phyloP scores from a whole-genome alignment of 441 rosid species.

The Pelargonium cotyledonis region DNA sequence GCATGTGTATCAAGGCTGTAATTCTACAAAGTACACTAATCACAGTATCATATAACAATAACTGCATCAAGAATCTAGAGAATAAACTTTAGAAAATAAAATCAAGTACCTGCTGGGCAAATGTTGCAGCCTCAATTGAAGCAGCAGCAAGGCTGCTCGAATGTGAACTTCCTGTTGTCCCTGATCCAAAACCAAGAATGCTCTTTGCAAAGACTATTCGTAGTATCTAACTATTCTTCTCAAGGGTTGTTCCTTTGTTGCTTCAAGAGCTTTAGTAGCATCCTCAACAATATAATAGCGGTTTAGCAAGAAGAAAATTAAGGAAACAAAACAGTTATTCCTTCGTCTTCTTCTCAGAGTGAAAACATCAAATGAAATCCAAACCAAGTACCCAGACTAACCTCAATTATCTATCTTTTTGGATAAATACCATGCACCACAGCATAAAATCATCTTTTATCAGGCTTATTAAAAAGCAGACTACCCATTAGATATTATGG shows the following conservation, averaged over 20 bases:
- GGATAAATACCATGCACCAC: too few species aligned
- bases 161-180: constrained; percentile 56
- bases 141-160: constrained; percentile 97
- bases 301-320: background rate
- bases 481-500: too few species aligned
- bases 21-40: background rate
- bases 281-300: constrained; percentile 46
- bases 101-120: constrained; percentile 75
- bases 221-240: constrained; percentile 82
- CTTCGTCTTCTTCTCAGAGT: too few species aligned
- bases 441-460: too few species aligned
- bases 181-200: constrained; percentile 83
- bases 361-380: too few species aligned
- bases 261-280: constrained; percentile 87
- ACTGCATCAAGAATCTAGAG: background rate
- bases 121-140: constrained; percentile 96
- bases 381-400: background rate
- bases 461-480: too few species aligned
- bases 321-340: too few species aligned
- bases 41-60: background rate
- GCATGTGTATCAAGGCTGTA: background rate
- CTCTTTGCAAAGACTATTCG: constrained; percentile 95
- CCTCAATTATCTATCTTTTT: too few species aligned
- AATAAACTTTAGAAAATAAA: background rate
- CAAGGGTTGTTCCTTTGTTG: constrained; percentile 80